phyloP scores from a whole-genome alignment of 2,329 filamentous ascomycete species.

The Phialophora expanda region DNA sequence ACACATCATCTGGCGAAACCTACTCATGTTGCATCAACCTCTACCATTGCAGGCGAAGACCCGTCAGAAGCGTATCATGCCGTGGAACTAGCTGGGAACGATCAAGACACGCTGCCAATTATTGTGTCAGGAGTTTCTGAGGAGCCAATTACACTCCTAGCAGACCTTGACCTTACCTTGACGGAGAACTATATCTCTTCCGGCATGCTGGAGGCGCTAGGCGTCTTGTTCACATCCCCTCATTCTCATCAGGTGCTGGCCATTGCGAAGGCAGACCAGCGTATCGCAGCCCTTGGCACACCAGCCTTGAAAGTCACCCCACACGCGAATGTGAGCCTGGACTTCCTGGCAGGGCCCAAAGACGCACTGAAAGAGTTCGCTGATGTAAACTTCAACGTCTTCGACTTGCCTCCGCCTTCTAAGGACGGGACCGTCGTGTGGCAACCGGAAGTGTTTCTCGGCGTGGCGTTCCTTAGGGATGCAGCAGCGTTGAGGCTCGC shows the following conservation, averaged over 20 bases:
- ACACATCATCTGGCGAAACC: slow-evolving; percentile 1
- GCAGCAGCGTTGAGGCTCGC: slow-evolving; percentile 12
- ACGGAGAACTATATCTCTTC: slow-evolving; percentile 25
- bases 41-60: not conserved
- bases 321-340: slow-evolving; percentile 13
- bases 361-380: slow-evolving; percentile 13
- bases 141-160: slow-evolving; percentile 20
- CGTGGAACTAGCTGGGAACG: slow-evolving; percentile 15
- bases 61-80: slow-evolving; percentile 10
- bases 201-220: slow-evolving; percentile 11
- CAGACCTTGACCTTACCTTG: slow-evolving; percentile 24
- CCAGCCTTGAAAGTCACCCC: slow-evolving; percentile 8
- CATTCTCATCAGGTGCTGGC: not conserved
- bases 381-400: slow-evolving; percentile 19
- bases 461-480: slow-evolving; percentile 14
- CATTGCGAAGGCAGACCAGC: slow-evolving; percentile 12
- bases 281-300: slow-evolving; percentile 11
- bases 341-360: slow-evolving; percentile 10
- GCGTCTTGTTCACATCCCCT: slow-evolving; percentile 5
- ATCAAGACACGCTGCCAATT: slow-evolving; percentile 20
- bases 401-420: slow-evolving; percentile 13
- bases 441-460: slow-evolving; percentile 23
- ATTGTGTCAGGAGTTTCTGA: slow-evolving; percentile 10
- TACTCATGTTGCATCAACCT: not conserved
- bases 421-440: slow-evolving; percentile 6